Base-by-base conservation (phyloP, 495 filamentous ascomycete species). In the Penicillium lagena region DNA sequence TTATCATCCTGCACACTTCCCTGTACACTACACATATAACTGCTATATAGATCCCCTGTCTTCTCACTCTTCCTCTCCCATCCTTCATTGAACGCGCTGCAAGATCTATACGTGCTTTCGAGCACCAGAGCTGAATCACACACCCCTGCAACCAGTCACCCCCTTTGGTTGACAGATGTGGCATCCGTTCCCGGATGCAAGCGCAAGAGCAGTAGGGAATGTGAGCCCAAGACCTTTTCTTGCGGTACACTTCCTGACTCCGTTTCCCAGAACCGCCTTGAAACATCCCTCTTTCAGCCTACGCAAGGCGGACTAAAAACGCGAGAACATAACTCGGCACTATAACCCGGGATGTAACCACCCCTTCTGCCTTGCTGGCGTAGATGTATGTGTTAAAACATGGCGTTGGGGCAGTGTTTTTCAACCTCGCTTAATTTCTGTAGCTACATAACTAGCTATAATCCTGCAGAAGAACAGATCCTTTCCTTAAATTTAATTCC, bases 301-400 rank as follows among this genome's bases (percentile, higher is more conserved):
- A 68, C 63, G 62, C 64, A 66, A 62, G 60, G 53, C 68, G 72
- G 72, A 75, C 72, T 75, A 75, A 72, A 66, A 72, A 71, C 61
- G 71, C 40, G 69, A 68, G 69, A 61, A 75, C 68, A 75, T 57
- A 1, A 36, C 29, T 32, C 29, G 13, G 17, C 27, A 11, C 22
- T 6, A 22, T 22, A 3, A 22, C 6, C 4, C 22, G 3, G 22
- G 22, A 22, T 22, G 22, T 22, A 22, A 22, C 22, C 22, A 6
- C 22, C 22, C 2, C 22, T 22, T 22, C 6, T 0, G 22, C 22
- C 22, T 22, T 2, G 22, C 22, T 22, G 22, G 22, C 22, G 22
- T 22, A 22, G 22, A 22, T 22, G n/a, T n/a, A 22, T 22, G 22
- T 6, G 2, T 22, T 22, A 4, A 22, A 0, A 22, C 22, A 22